Evolutionary conservation across 169 alveolate species (phyloP).

Genomic region (Sarcocystis neurona): DNA sequence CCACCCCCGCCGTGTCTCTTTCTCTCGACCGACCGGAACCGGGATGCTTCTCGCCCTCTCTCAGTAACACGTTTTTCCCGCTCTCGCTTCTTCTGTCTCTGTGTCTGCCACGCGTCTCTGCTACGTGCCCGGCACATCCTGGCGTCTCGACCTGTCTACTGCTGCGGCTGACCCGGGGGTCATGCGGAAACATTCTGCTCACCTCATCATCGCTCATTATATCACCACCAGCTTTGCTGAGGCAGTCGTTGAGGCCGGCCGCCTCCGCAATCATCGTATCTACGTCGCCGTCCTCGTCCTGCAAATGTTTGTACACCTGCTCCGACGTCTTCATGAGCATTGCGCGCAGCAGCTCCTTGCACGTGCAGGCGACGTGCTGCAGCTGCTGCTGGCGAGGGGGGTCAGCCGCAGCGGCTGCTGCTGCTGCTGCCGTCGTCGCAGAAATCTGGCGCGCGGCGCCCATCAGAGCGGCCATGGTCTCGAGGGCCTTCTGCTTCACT

Average conservation of each 20-base stretch:
- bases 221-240: slow-evolving; percentile 37
- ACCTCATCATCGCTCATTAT: slow-evolving; percentile 41
- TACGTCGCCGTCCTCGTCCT: slow-evolving; percentile 67
- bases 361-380: slow-evolving; percentile 12
- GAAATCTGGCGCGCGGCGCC: slow-evolving; percentile 73
- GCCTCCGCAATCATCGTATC: slow-evolving; percentile 38
- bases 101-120: not conserved
- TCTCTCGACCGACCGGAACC: no score
- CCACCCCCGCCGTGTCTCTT: no score
- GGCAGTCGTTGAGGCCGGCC: slow-evolving; percentile 36
- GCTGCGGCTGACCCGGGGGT: not conserved
- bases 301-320: slow-evolving; percentile 63
- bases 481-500: slow-evolving; percentile 78
- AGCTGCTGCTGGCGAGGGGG: not conserved
- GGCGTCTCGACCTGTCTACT: not conserved
- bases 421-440: not conserved
- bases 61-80: no score
- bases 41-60: not conserved
- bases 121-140: not conserved
- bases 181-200: not conserved
- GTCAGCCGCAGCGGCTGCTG: not conserved
- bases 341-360: slow-evolving; percentile 72
- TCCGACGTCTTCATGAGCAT: slow-evolving; percentile 68
- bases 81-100: not conserved
- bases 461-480: slow-evolving; percentile 81